A percentile compares a stretch with the other conserved stretches of the same genome.
Evolutionary conservation across 331 rosid species (phyloP).

Genomic region (Spiraea crenata): DNA sequence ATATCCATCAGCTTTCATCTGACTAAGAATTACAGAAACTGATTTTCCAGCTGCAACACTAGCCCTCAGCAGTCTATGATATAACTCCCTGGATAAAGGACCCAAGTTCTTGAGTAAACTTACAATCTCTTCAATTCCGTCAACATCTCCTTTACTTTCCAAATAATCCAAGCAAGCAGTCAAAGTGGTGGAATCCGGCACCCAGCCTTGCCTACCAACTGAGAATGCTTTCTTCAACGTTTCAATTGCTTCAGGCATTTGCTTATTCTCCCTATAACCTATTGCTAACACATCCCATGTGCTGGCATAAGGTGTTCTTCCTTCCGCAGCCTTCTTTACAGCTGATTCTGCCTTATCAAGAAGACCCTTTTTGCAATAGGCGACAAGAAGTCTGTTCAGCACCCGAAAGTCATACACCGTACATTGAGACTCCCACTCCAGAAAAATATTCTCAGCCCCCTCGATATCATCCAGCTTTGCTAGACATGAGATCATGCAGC

Average conservation of each 20-base stretch:
- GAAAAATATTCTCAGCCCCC: constrained; percentile 33
- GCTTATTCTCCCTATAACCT: constrained; percentile 25
- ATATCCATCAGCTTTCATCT: constrained; percentile 22
- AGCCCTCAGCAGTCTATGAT: constrained; percentile 29
- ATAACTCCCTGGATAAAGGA: constrained; percentile 8
- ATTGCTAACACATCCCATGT: constrained; percentile 34
- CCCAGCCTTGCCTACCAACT: constrained; percentile 30
- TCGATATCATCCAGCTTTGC: constrained; percentile 35
- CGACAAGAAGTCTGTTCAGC: constrained; percentile 31
- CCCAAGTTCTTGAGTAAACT: constrained; percentile 17
- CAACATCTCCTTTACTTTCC: constrained; percentile 27
- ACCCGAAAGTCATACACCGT: constrained; percentile 33
- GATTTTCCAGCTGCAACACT: constrained; percentile 25
- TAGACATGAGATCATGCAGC: constrained; percentile 33
- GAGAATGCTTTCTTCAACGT: constrained; percentile 33
- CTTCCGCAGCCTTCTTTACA: constrained; percentile 20
- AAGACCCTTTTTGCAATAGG: constrained; percentile 40
- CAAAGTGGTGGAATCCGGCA: constrained; percentile 17
- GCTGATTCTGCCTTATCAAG: constrained; percentile 33
- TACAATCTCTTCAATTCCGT: constrained; percentile 29
- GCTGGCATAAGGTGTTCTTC: constrained; percentile 29
- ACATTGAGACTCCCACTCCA: constrained; percentile 40
- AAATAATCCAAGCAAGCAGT: constrained; percentile 34
- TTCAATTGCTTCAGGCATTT: constrained; percentile 28
- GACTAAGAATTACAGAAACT: constrained; percentile 13